Base-by-base conservation (phyloP, 495 filamentous ascomycete genomes). In the Aspergillus avenaceus region DNA sequence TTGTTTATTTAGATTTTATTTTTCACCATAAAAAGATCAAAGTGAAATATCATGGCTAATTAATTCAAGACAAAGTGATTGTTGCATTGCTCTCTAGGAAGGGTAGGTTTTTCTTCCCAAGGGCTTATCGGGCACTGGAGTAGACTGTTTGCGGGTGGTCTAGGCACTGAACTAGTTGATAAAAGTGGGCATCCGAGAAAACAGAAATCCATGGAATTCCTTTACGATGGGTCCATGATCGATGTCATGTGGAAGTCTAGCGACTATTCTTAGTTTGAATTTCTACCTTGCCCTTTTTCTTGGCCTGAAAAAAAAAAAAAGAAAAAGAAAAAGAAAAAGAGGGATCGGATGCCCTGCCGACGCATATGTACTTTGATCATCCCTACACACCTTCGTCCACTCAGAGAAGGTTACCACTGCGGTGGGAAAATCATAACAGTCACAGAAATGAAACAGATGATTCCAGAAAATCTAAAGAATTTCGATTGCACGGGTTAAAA, bases 221-320 rank as follows among this genome's bases (percentile, higher is more conserved):
- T 8, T 13, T 19, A 9, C 28, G 46, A 48, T 49, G 50, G 50
- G 43, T 44, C 51, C 45, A 14, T 22, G 29, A 47, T 41, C 49
- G 44, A 48, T 53, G 51, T 53, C 51, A 53, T 43, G 51, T 53
- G 51, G 51, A 18, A 53, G 38, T 32, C 45, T 40, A 41, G 38
- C 28, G 25, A 41, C 51, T 53, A 53, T 49, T 49, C 45, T 49
- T 53, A 53, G 51, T 37, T 28, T 22, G n/a, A 22, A 4, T 26
- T n/a, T 23, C 34, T 25, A 14, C 42, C n/a, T n/a, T n/a, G n/a
- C n/a, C n/a, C n/a, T n/a, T n/a, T n/a, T 3, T 24, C 40, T 27
- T 22, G 21, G 24, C 21, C 40, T 42, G n/a, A 2, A 4, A 36
- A 32, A 25, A 32, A 6, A 27, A 18, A 46, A 28, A 18, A 3